Percentiles rank a stretch among this genome's conserved stretches.
These are phyloP conservation scores for Stagonosporopsis cucurbitacearum DNA, from an alignment of 2,329 filamentous ascomycete genomes.

Conservation along the genomic window DNA sequence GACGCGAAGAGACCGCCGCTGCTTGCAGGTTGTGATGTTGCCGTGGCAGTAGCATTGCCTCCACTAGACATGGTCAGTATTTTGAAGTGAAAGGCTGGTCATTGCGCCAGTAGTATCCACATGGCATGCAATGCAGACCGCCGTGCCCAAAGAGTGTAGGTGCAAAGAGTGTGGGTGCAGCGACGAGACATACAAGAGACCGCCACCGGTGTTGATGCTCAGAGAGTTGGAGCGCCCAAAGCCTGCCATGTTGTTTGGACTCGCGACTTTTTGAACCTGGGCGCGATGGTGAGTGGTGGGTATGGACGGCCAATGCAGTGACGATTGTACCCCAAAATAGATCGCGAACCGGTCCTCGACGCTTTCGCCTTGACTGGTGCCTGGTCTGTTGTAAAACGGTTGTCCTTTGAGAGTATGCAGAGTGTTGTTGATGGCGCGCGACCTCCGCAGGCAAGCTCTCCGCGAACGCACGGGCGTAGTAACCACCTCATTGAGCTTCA, in stretches of 20 bases:
- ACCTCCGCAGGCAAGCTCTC: constrained; percentile 10
- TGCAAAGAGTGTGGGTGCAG: background rate
- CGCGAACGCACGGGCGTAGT: constrained; percentile 23
- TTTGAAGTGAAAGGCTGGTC: constrained; percentile 12
- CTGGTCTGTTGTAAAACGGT: background rate
- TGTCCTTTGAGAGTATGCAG: background rate
- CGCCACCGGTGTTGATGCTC: constrained; percentile 62
- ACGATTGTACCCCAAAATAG: background rate
- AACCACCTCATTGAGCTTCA: constrained; percentile 6
- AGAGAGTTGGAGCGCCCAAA: constrained; percentile 59
- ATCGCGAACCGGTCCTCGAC: background rate
- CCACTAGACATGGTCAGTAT: constrained; percentile 39
- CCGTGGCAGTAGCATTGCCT: constrained; percentile 33
- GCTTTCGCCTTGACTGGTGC: background rate
- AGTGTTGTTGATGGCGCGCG: constrained; percentile 3
- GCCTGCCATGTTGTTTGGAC: constrained; percentile 44
- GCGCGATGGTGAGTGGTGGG: background rate
- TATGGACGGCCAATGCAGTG: background rate
- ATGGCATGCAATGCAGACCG: background rate
- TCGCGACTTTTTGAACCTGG: background rate
- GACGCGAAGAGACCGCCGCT: constrained; percentile 47
- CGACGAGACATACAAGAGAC: constrained; percentile 53
- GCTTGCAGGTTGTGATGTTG: constrained; percentile 30
- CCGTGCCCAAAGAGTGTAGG: background rate
- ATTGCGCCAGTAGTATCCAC: constrained; percentile 14